These are phyloP conservation scores for Boletus insuetus DNA, from an alignment of 768 basidiomycete genomes.

Conservation along the genomic window DNA sequence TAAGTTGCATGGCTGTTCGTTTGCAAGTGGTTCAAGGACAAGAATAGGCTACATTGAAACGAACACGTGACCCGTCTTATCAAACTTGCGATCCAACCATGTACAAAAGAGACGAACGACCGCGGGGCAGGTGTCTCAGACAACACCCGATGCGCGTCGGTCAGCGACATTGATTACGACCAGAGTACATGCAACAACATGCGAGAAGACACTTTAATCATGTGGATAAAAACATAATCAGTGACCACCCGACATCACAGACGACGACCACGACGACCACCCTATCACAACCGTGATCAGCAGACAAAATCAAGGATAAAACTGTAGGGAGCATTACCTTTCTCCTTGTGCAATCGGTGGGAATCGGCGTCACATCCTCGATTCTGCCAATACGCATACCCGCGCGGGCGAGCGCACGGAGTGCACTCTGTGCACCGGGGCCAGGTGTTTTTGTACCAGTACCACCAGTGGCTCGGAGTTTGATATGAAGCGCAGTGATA, in stretches of 20 bases:
- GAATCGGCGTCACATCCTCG: constrained; percentile 97
- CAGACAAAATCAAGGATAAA: background rate
- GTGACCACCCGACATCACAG: constrained; percentile 44
- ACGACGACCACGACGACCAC: constrained; percentile 99
- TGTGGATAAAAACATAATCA: constrained; percentile 10
- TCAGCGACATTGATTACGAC: constrained; percentile 63
- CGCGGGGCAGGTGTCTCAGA: constrained; percentile 67
- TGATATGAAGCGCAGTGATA: constrained; percentile 97
- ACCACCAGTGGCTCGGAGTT: constrained; percentile 97
- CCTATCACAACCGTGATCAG: constrained; percentile 43
- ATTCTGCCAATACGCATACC: constrained; percentile 98
- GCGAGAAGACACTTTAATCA: constrained; percentile 21
- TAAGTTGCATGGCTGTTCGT: constrained; percentile 39
- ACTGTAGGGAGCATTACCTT: constrained; percentile 57
- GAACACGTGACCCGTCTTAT: background rate
- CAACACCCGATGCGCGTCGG: constrained; percentile 79
- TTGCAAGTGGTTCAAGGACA: background rate
- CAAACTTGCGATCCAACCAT: background rate
- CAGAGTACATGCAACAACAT: constrained; percentile 35
- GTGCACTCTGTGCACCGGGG: constrained; percentile 96
- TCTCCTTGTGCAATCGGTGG: constrained; percentile 94
- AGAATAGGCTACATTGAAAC: background rate
- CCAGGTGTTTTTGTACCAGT: constrained; percentile 99
- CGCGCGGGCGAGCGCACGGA: constrained; percentile 96
- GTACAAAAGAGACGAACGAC: constrained; percentile 45